phyloP scores from a whole-genome alignment of 2,329 filamentous ascomycete species.

The Pochonia chlamydosporia region DNA sequence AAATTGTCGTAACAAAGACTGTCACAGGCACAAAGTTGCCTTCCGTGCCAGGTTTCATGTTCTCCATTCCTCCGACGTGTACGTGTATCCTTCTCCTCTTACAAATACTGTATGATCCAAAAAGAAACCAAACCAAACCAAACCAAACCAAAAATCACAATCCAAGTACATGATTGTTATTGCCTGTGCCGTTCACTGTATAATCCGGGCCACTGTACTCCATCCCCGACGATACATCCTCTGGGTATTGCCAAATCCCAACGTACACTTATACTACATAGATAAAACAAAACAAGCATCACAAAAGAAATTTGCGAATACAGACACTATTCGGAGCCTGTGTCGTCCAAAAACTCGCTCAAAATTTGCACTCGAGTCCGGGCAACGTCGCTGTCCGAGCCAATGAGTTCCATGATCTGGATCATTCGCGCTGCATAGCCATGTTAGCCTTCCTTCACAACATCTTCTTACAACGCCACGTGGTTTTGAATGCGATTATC shows the following conservation, averaged over 20 bases:
- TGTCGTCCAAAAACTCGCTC: constrained; percentile 40
- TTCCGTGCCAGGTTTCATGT: no score
- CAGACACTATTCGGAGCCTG: neutral
- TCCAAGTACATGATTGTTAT: neutral
- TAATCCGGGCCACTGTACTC: neutral
- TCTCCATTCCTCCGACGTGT: no score
- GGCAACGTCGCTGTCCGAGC: constrained; percentile 53
- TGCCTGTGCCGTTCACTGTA: neutral
- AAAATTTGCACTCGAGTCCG: constrained; percentile 54
- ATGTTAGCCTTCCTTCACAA: neutral
- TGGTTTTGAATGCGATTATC: neutral
- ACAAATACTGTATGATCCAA: no score
- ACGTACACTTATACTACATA: neutral
- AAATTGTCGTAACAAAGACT: no score
- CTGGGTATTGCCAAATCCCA: neutral
- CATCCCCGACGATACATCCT: neutral
- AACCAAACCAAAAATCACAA: no score
- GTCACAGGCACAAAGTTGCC: no score
- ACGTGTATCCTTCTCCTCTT: no score
- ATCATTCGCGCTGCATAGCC: constrained; percentile 50
- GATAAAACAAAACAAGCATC: neutral
- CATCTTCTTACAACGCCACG: neutral
- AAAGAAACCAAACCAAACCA: no score
- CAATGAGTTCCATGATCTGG: constrained; percentile 56
- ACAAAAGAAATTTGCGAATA: neutral